Evolutionary conservation across 768 basidiomycete species (phyloP), one percentile per base, ranked within the genome.

Genomic region (Panus rudis): DNA sequence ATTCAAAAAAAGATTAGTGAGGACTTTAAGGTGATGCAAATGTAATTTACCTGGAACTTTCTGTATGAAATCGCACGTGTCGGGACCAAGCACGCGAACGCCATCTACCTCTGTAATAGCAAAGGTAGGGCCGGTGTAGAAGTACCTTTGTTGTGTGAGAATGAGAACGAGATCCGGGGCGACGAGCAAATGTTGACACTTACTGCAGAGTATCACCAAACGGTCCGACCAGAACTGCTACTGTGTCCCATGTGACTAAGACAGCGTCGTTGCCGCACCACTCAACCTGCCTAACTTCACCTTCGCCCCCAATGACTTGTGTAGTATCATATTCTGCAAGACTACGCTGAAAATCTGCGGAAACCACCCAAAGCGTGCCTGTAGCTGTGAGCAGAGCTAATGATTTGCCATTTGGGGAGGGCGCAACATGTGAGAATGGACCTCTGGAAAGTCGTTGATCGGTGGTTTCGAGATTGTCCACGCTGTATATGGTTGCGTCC

Each of bases 261-360:
- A 98, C 84, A 0, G 92, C 91, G 62, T 99, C 93, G 57, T 92
- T 91, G 1, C 93, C 93, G 60, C 92, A 97, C 96, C 96, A 99
- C 55, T 85, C 86, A 0, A 92, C 81, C 51, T 84, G 83, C 26
- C 70, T 69, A 3, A 88, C 72, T 3, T 69, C 61, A 2, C 81
- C 84, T 16, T 78, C 71, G 0, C 72, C 76, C 5, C 70, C 76
- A 46, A 66, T 56, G 23, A 76, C 72, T 21, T 66, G 69, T 6
- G 61, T 69, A 2, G 86, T 85, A 44, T 92, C 79, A 51, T 89
- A 92, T 57, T 96, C 93, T 3, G 90, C 87, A 52, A 94, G 73
- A 54, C 75, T 87, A 31, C 89, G 76, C 50, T 88, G 83, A 57
- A 98, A 97, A 61, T 97, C 91, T 11, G 82, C 76, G 11, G 93